phyloP scores from a whole-genome alignment of 352 stramenopile species.

The Phytophthora sansomeana region DNA sequence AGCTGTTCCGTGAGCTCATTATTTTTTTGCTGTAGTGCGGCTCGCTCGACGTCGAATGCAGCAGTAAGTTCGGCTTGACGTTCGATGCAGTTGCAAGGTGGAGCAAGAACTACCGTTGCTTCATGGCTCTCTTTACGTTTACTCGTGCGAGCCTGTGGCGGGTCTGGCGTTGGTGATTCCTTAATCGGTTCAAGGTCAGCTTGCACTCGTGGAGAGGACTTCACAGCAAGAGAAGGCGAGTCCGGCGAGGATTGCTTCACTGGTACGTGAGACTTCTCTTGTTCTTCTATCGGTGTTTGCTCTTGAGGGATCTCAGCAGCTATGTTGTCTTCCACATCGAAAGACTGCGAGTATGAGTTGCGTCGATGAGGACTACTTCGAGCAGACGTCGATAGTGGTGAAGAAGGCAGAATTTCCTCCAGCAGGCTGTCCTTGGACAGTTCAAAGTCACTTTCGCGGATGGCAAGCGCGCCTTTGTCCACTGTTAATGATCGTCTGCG shows the following conservation, averaged over 20 bases:
- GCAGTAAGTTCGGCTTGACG: conserved; percentile 19
- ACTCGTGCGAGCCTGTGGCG: not conserved
- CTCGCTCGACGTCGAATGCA: conserved; percentile 38
- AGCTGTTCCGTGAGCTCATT: conserved; percentile 43
- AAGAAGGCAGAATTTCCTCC: conserved; percentile 61
- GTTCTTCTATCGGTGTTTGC: conserved; percentile 1
- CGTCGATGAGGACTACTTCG: conserved; percentile 34
- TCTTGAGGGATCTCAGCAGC: conserved; percentile 8
- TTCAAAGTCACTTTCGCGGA: conserved; percentile 70
- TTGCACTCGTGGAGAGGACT: not conserved
- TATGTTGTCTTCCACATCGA: conserved; percentile 47
- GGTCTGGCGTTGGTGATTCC: not conserved
- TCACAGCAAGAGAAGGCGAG: not conserved
- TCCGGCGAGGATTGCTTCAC: conserved; percentile 2
- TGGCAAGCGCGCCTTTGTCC: conserved; percentile 44
- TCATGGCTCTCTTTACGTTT: conserved; percentile 1
- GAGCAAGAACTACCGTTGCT: not conserved
- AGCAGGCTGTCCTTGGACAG: conserved; percentile 75
- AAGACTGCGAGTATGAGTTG: conserved; percentile 62
- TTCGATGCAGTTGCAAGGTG: conserved; percentile 30
- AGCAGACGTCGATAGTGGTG: conserved; percentile 24
- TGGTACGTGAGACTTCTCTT: not conserved
- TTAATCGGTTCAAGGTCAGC: not conserved
- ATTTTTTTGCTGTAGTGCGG: conserved; percentile 33
- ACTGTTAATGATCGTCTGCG: conserved; percentile 53